phyloP scores from a whole-genome alignment of 1,284 basidiomycete genomes.

The Cryptococcus sp. region DNA sequence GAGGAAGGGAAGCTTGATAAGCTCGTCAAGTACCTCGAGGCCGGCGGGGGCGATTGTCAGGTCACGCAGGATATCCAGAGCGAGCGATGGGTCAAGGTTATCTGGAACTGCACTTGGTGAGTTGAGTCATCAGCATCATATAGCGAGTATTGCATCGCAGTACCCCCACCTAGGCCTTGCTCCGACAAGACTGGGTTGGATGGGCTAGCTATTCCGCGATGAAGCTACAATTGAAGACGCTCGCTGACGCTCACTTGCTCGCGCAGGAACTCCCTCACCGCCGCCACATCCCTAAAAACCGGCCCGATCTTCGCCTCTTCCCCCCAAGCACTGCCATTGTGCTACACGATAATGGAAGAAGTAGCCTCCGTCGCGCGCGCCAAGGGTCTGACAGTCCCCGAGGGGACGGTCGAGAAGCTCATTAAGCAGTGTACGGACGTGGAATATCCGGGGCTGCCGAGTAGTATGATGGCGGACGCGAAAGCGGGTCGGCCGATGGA shows the following conservation, averaged over 20 bases:
- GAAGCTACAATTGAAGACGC: neutral
- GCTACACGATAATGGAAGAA: slow-evolving; percentile 48
- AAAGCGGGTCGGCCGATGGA: slow-evolving; percentile 50
- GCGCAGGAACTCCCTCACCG: slow-evolving; percentile 49
- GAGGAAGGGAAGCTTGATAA: slow-evolving; percentile 42
- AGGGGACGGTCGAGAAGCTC: slow-evolving; percentile 44
- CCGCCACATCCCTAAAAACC: slow-evolving; percentile 46
- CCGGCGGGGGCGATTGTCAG: slow-evolving; percentile 50
- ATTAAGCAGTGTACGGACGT: slow-evolving; percentile 47
- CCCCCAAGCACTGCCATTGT: slow-evolving; percentile 38
- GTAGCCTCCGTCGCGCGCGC: slow-evolving; percentile 52
- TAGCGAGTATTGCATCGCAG: too few relatives aligned
- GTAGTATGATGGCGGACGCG: slow-evolving; percentile 51
- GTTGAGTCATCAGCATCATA: slow-evolving; percentile 2
- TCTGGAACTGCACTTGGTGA: slow-evolving; percentile 43
- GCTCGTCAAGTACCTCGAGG: slow-evolving; percentile 44
- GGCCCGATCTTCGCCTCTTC: slow-evolving; percentile 48
- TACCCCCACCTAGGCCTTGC: too few relatives aligned
- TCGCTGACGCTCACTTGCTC: slow-evolving; percentile 8
- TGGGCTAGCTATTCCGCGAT: too few relatives aligned
- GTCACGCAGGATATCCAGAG: slow-evolving; percentile 56
- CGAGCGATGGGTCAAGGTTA: slow-evolving; percentile 58
- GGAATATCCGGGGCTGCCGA: slow-evolving; percentile 44
- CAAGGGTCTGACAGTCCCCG: slow-evolving; percentile 50
- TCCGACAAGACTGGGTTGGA: too few relatives aligned